A percentile compares a stretch with the other conserved stretches of the same genome.
Conservation (phyloP, 2,329 filamentous ascomycete species). For the Lasiodiplodia hormozganensis region DNA sequence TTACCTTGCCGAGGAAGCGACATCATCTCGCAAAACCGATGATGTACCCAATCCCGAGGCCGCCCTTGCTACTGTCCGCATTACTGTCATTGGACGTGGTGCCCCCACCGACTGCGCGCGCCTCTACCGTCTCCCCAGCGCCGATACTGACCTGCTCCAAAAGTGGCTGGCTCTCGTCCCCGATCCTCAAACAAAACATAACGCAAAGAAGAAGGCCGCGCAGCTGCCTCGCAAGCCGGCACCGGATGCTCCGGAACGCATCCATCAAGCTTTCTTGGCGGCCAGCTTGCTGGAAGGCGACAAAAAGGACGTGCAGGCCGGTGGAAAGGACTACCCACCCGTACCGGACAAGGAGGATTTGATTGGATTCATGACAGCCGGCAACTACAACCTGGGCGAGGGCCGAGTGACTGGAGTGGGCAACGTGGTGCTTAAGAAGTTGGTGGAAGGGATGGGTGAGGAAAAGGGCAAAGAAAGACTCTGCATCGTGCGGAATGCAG, state of each 20-base stretch:
- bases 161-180: constrained; percentile 73
- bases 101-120: constrained; percentile 75
- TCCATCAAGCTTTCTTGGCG: constrained; percentile 58
- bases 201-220: constrained; percentile 10
- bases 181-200: constrained; percentile 35
- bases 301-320: constrained; percentile 31
- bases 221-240: constrained; percentile 37
- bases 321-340: constrained; percentile 61
- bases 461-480: constrained; percentile 51
- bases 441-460: constrained; percentile 55
- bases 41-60: constrained; percentile 11
- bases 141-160: constrained; percentile 61
- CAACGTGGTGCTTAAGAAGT: constrained; percentile 67
- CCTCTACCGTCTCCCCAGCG: constrained; percentile 82
- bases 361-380: constrained; percentile 89
- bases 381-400: constrained; percentile 79
- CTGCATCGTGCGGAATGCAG: constrained; percentile 84
- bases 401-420: constrained; percentile 80
- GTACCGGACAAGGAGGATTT: constrained; percentile 79
- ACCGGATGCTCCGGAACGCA: constrained; percentile 49
- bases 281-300: constrained; percentile 51
- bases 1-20: constrained; percentile 15
- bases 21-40: constrained; percentile 27
- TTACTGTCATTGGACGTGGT: constrained; percentile 74
- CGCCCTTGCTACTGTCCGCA: constrained; percentile 65